Percentiles rank a stretch among this genome's conserved stretches.
phyloP scores from a whole-genome alignment of 2,329 filamentous ascomycete genomes.

The Penicillium sp. region DNA sequence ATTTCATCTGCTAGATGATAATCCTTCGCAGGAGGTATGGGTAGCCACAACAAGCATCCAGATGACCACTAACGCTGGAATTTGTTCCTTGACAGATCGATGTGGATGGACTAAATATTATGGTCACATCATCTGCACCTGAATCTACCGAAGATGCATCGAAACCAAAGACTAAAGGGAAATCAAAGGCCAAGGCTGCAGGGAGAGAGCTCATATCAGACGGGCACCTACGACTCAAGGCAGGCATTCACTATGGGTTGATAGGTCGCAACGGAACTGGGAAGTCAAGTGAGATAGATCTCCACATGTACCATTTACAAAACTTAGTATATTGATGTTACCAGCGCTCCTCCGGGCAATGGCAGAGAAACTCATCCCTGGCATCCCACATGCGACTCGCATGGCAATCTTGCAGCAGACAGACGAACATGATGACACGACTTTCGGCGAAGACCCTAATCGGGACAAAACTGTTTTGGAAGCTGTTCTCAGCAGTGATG shows the following conservation, averaged over 20 bases:
- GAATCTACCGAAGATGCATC: conserved; percentile 19
- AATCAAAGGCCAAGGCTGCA: conserved; percentile 53
- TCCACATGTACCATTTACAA: not conserved
- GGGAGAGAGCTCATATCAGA: conserved; percentile 64
- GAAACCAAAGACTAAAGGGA: conserved; percentile 35
- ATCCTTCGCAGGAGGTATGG: conserved; percentile 53
- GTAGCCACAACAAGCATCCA: not conserved
- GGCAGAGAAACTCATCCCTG: conserved; percentile 73
- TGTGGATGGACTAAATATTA: conserved; percentile 70
- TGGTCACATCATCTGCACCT: conserved; percentile 50
- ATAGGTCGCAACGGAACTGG: conserved; percentile 78
- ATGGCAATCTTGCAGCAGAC: conserved; percentile 71
- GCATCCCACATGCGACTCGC: conserved; percentile 64
- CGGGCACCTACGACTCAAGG: conserved; percentile 68
- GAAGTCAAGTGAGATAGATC: conserved; percentile 63
- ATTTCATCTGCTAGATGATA: conserved; percentile 58
- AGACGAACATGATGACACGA: conserved; percentile 29
- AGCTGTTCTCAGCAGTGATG: conserved; percentile 59
- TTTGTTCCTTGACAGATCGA: conserved; percentile 53
- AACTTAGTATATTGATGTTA: conserved; percentile 3
- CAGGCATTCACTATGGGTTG: conserved; percentile 71
- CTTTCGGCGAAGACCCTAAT: conserved; percentile 6
- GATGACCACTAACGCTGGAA: not conserved
- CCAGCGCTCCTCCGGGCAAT: conserved; percentile 70
- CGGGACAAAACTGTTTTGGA: conserved; percentile 57